Evolutionary conservation across 208 protist species (phyloP), one percentile per base, ranked within the genome.

Genomic region (Herpetomonas muscarum): DNA sequence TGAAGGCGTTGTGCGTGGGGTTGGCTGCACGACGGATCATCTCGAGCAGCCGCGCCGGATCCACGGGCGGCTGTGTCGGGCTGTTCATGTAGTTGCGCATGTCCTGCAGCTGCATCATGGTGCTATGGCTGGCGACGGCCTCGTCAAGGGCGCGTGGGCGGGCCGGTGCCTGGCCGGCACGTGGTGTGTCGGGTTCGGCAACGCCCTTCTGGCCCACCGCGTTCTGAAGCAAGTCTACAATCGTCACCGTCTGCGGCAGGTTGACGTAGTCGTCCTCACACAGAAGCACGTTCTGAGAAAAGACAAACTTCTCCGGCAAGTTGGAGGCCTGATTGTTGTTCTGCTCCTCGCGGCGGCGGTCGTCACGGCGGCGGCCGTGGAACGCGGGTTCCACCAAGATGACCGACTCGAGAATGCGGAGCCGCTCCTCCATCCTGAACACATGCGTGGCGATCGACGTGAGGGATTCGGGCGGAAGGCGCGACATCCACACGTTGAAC

Each of bases 31-130:
- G 78, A 2, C 87, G 83, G 54, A 93, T 89, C 56, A 72, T 89
- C 63, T 93, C 83, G 70, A 93, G 91, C 46, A 93, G 75, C 29
- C 79, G 76, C 7, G 87, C 81, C 19, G 87, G 83, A 67, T 93
- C 87, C 24, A 81, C 79, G 29, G 78, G 81, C 19, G 87, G 87
- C 67, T 86, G 81, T 28, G 83, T 91, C 31, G 83, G 87, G 24
- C 79, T 87, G 72, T 93, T 90, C 77, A 88, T 87, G 68, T 90
- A 90, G 67, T 85, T 89, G 37, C 79, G 74, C 81, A 93, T 87
- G 55, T 93, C 87, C 67, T 90, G 83, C 37, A 93, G 76, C 64
- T 88, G 81, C 61, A 93, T 69, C 87, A 93, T 90, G 25, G 87
- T 93, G 64, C 83, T 91, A 72, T 93, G 78, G 55, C 87, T 93